phyloP scores from a whole-genome alignment of 257 asterid species.

The Solanum chiquidenum region DNA sequence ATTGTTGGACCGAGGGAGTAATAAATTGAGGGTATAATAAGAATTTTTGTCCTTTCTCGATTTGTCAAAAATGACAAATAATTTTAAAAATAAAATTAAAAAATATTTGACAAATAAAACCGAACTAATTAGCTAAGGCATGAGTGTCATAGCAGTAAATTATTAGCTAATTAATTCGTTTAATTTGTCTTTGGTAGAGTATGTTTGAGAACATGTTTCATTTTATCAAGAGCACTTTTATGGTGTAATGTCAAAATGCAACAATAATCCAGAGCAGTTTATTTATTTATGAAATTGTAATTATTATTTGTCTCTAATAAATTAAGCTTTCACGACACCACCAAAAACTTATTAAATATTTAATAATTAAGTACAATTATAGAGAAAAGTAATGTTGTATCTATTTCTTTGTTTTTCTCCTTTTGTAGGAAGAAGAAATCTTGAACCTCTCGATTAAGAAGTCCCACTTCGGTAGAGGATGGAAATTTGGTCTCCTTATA shows the following conservation, averaged over 20 bases:
- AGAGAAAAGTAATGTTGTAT: not conserved
- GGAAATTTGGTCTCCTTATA: too few relatives aligned
- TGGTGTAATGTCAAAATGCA: not conserved
- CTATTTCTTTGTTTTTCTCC: not conserved
- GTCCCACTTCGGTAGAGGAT: too few relatives aligned
- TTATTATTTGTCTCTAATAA: not conserved
- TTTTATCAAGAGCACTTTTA: not conserved
- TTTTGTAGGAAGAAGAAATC: not conserved
- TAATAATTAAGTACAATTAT: not conserved
- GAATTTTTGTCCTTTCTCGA: too few relatives aligned
- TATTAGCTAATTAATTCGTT: not conserved
- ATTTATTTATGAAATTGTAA: not conserved
- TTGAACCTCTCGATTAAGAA: not conserved
- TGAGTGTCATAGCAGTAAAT: slow-evolving; percentile 2
- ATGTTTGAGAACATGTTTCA: slow-evolving; percentile 1
- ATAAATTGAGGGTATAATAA: too few relatives aligned
- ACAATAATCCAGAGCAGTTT: not conserved
- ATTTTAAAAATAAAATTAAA: too few relatives aligned
- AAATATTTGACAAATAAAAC: too few relatives aligned
- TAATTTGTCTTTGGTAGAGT: not conserved
- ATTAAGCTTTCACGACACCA: not conserved
- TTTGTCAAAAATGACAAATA: too few relatives aligned
- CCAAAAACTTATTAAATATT: not conserved
- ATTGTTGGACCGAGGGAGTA: too few relatives aligned
- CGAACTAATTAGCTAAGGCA: slow-evolving; percentile 14